Evolutionary conservation across 2,329 filamentous ascomycete genomes (phyloP).

Genomic region (Monascus ruber): DNA sequence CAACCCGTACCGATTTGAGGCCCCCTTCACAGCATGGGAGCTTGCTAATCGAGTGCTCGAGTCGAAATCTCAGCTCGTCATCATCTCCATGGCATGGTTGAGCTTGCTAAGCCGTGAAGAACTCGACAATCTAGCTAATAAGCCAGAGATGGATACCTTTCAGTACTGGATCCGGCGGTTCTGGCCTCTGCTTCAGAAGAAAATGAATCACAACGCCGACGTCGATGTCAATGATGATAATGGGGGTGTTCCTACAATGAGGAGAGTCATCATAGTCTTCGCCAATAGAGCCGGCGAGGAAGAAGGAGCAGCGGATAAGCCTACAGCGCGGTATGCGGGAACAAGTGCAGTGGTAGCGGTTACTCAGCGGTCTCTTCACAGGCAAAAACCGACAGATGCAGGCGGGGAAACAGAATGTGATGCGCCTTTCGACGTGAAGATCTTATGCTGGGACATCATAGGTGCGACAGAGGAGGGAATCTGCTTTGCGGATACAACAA

Average conservation of each 20-base stretch:
- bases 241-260: constrained; percentile 4
- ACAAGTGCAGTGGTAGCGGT: constrained; percentile 36
- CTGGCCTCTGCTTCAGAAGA: constrained; percentile 36
- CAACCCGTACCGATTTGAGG: constrained; percentile 51
- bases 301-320: constrained; percentile 23
- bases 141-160: constrained; percentile 49
- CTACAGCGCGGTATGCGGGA: constrained; percentile 36
- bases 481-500: constrained; percentile 35
- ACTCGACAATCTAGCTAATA: constrained; percentile 29
- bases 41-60: constrained; percentile 46
- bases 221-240: constrained; percentile 11
- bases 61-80: constrained; percentile 39
- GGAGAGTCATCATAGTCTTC: constrained; percentile 35
- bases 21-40: constrained; percentile 48
- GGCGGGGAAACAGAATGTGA: constrained; percentile 6
- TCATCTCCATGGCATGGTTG: constrained; percentile 55
- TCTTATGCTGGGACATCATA: constrained; percentile 36
- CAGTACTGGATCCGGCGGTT: constrained; percentile 53
- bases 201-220: constrained; percentile 16
- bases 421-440: constrained; percentile 22
- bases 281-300: constrained; percentile 37
- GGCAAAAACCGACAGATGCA: constrained; percentile 5
- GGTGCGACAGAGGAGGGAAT: constrained; percentile 35
- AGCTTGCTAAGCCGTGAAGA: constrained; percentile 40
- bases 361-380: constrained; percentile 15